Conservation (phyloP, 768 basidiomycete species). For the Amanita rimosa region DNA sequence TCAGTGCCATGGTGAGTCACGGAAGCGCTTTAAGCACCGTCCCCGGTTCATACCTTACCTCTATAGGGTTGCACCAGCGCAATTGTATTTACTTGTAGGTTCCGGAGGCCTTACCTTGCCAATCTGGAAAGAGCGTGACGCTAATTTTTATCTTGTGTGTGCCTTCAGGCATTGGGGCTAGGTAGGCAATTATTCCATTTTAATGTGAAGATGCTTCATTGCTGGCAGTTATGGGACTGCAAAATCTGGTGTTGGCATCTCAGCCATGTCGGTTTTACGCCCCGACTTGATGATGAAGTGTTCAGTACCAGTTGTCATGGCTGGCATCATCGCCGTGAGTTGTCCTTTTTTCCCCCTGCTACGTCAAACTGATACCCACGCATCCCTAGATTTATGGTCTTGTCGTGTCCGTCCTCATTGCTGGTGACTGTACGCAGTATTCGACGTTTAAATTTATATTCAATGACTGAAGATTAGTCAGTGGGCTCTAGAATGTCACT, state of each 20-base stretch:
- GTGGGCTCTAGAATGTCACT: slow-evolving; percentile 76
- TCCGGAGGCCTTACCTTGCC: slow-evolving; percentile 1
- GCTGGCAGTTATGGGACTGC: slow-evolving; percentile 86
- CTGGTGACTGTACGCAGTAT: slow-evolving; percentile 57
- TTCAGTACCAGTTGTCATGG: slow-evolving; percentile 97
- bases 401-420: slow-evolving; percentile 97
- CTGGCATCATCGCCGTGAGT: slow-evolving; percentile 99
- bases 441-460: not conserved
- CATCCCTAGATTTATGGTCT: slow-evolving; percentile 80
- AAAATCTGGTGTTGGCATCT: slow-evolving; percentile 96
- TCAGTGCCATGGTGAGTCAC: slow-evolving; percentile 81
- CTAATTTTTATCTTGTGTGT: slow-evolving; percentile 7
- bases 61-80: slow-evolving; percentile 87
- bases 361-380: slow-evolving; percentile 2
- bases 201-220: slow-evolving; percentile 4
- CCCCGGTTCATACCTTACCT: slow-evolving; percentile 8
- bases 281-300: slow-evolving; percentile 98
- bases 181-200: slow-evolving; percentile 31
- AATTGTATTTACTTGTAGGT: slow-evolving; percentile 95
- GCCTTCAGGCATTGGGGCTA: slow-evolving; percentile 68
- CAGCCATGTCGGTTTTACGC: slow-evolving; percentile 95
- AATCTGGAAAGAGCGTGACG: not conserved
- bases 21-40: not conserved
- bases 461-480: slow-evolving; percentile 16
- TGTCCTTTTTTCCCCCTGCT: slow-evolving; percentile 2